These are phyloP conservation scores for Elymus sibiricus DNA, from an alignment of 176 grass and related monocot genomes.

Conservation along the genomic window DNA sequence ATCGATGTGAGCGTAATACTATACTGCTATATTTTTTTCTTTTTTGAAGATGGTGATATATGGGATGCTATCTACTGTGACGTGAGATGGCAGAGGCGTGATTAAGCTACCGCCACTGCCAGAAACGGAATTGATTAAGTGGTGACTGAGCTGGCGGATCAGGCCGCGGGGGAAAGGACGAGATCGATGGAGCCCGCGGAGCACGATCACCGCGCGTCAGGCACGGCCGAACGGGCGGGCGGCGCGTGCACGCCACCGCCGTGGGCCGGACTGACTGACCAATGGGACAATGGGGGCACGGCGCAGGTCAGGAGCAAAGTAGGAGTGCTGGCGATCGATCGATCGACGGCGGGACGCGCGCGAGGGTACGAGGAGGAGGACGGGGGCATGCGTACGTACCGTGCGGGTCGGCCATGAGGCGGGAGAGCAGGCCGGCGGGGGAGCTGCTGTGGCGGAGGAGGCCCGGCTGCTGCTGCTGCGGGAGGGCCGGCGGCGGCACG, in stretches of 20 bases:
- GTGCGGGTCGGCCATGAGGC: slow-evolving; percentile 68
- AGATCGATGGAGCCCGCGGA: too few species aligned
- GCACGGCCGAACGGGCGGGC: background rate
- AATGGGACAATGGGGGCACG: too few species aligned
- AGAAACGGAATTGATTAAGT: background rate
- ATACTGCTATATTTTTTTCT: background rate
- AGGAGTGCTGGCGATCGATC: background rate
- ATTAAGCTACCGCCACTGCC: background rate
- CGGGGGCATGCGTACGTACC: slow-evolving; percentile 17
- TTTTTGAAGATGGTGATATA: too few species aligned
- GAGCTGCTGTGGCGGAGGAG: slow-evolving; percentile 91
- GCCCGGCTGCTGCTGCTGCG: background rate
- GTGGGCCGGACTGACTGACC: too few species aligned
- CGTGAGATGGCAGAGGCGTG: background rate
- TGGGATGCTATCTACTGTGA: too few species aligned
- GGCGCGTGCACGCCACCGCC: too few species aligned
- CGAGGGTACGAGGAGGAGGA: too few species aligned
- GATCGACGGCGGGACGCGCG: background rate
- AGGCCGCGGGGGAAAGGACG: background rate
- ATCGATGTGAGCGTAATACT: background rate
- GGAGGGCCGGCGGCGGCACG: slow-evolving; percentile 1
- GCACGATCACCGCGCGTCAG: too few species aligned
- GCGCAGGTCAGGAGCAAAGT: too few species aligned
- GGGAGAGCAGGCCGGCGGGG: slow-evolving; percentile 72
- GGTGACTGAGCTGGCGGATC: background rate